A percentile compares a stretch with the other conserved stretches of the same genome.
These are phyloP conservation scores for Cladosporium sp. DNA, from an alignment of 2,329 filamentous ascomycete species.

Conservation along the genomic window DNA sequence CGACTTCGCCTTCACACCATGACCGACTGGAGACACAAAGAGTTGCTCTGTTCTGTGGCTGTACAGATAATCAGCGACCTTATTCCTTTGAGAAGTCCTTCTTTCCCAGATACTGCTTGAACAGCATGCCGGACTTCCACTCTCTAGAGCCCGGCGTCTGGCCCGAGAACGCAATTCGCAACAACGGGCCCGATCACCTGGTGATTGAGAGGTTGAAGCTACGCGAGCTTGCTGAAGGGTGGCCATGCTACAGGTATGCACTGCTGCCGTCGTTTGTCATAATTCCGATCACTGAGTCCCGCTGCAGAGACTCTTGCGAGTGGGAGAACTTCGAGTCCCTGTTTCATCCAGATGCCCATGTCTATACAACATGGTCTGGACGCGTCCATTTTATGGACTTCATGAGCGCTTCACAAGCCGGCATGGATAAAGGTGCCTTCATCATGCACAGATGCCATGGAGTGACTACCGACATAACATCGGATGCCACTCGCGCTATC, in stretches of 20 bases:
- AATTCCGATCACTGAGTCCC: neutral
- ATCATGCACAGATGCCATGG: conserved; percentile 45
- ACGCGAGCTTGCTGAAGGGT: conserved; percentile 47
- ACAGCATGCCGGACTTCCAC: too few relatives aligned
- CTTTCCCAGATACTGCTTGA: too few relatives aligned
- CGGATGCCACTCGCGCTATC: conserved; percentile 38
- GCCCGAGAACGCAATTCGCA: conserved; percentile 37
- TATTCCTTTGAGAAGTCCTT: too few relatives aligned
- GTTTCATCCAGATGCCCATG: conserved; percentile 45
- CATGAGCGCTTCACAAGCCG: conserved; percentile 36
- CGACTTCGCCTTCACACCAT: too few relatives aligned
- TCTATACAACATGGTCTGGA: conserved; percentile 52
- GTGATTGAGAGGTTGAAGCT: conserved; percentile 45
- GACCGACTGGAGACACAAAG: too few relatives aligned
- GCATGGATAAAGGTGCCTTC: conserved; percentile 42
- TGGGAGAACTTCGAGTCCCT: conserved; percentile 51
- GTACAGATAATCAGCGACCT: too few relatives aligned
- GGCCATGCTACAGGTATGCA: conserved; percentile 40
- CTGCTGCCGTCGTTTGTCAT: conserved; percentile 11
- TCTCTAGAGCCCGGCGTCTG: neutral
- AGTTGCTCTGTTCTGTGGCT: too few relatives aligned
- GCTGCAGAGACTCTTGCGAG: conserved; percentile 46
- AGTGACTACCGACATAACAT: conserved; percentile 40
- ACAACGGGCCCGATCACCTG: conserved; percentile 45
- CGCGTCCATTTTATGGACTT: conserved; percentile 39